These are phyloP conservation scores for Punica granatum DNA, from an alignment of 345 rosid species.

Conservation along the genomic window DNA sequence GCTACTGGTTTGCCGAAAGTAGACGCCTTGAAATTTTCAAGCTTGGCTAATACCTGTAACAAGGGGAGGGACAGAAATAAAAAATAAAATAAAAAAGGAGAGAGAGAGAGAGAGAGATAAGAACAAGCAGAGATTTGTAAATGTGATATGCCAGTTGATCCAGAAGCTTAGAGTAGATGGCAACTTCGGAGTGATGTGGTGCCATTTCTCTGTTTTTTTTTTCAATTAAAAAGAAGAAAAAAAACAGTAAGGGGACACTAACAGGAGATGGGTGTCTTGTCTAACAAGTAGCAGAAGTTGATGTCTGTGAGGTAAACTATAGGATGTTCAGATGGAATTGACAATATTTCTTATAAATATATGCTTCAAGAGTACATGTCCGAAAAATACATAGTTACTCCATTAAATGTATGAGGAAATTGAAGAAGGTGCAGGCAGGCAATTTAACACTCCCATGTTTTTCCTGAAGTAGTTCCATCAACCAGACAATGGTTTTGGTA, in stretches of 20 bases:
- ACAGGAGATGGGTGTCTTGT: background rate
- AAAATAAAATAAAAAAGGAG: too few relatives aligned
- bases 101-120: background rate
- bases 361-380: background rate
- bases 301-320: background rate
- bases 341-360: background rate
- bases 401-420: background rate
- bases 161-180: background rate
- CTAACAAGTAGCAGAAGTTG: background rate
- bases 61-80: slow-evolving; percentile 3
- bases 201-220: background rate
- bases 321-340: background rate
- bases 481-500: background rate
- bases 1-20: slow-evolving; percentile 34
- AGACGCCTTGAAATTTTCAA: slow-evolving; percentile 65
- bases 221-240: background rate
- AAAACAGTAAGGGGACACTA: background rate
- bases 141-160: background rate
- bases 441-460: background rate
- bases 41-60: slow-evolving; percentile 73
- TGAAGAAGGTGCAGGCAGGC: background rate
- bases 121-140: background rate
- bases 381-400: background rate
- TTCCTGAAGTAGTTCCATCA: background rate
- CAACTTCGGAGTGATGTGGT: background rate